A percentile compares a stretch with the other conserved stretches of the same genome.
phyloP scores from a whole-genome alignment of 2,329 filamentous ascomycete species.

The Fusarium agapanthi region DNA sequence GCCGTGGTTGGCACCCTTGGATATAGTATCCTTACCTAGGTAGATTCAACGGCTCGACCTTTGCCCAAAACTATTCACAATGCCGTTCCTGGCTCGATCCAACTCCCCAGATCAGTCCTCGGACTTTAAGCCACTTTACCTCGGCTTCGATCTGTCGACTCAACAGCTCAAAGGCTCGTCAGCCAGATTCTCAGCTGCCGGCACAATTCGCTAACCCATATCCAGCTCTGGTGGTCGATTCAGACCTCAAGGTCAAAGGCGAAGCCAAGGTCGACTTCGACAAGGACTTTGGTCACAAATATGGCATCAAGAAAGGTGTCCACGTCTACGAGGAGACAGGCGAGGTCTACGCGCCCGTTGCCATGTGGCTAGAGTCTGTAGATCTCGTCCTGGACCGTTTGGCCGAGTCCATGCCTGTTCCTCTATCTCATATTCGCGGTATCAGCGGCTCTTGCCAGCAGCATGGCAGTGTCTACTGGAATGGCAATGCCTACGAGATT shows the following conservation, averaged over 20 bases:
- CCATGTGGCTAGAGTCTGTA: conserved; percentile 92
- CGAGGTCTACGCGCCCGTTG: conserved; percentile 92
- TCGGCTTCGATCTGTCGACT: conserved; percentile 95
- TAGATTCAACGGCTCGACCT: neutral
- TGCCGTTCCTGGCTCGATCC: conserved; percentile 23
- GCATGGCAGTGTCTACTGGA: conserved; percentile 98
- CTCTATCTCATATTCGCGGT: conserved; percentile 78
- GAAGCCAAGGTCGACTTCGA: conserved; percentile 97
- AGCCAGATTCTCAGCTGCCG: neutral
- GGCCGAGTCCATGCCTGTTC: conserved; percentile 66
- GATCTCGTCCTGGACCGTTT: conserved; percentile 84
- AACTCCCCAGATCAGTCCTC: conserved; percentile 11
- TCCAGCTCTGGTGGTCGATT: conserved; percentile 82
- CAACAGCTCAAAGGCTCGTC: conserved; percentile 88
- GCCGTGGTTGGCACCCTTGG: neutral
- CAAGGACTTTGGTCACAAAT: conserved; percentile 75
- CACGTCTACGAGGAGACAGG: conserved; percentile 81
- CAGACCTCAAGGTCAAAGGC: conserved; percentile 80
- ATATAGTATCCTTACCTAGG: neutral
- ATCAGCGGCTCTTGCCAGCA: conserved; percentile 95
- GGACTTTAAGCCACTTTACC: conserved; percentile 70
- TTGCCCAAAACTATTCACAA: conserved; percentile 7
- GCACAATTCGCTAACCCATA: conserved; percentile 3
- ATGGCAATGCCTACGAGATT: conserved; percentile 69
- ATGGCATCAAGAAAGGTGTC: conserved; percentile 89